Base-by-base conservation (phyloP, 2,329 filamentous ascomycete species). In the Pseudonectria buxi region DNA sequence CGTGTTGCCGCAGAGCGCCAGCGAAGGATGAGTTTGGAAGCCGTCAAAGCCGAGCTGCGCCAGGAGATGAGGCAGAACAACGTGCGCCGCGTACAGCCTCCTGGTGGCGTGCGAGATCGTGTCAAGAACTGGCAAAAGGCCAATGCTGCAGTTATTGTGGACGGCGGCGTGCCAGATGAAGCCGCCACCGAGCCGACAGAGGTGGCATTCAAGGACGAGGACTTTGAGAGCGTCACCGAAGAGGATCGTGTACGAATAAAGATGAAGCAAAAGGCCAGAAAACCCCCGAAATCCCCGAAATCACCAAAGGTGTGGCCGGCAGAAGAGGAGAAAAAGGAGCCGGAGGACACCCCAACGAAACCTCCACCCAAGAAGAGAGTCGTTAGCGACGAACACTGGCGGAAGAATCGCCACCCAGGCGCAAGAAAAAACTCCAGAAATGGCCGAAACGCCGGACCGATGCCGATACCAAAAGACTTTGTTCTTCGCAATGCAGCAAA, bases 341-440 rank as follows among this genome's bases (percentile, higher is more conserved):
- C 47, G 27, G 44, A 44, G 25, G 38, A 35, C 35, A 45, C 32
- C 13, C 43, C 33, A 36, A 38, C 49, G 62, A 55, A 78, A 34
- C 60, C 69, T 32, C 77, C 86, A 30, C 90, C 90, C 12, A 88
- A 86, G 64, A 95, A 94, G 70, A 78, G 89, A 44, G 86, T 96
- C 35, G 78, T 95, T 42, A 95, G 89, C 57, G 90, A 96, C 63
- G 83, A 85, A 36, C 86, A 95, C 63, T 96, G 90, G 85, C 78
- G 78, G 62, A 81, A 78, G 40, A 74, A 72, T 42, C 71, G 69
- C 40, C 72, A 69, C 41, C 71, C 67, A 39, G 70, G 59, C 37
- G 61, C 70, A 7, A 58, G 68, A 1, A 66, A 62, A 40, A 65
- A 59, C 3, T 63, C 64, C 2, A 59, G 61, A 39, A 44, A 47